These are phyloP conservation scores for Plenodomus lindquistii DNA, from an alignment of 2,329 filamentous ascomycete genomes.

Conservation along the genomic window DNA sequence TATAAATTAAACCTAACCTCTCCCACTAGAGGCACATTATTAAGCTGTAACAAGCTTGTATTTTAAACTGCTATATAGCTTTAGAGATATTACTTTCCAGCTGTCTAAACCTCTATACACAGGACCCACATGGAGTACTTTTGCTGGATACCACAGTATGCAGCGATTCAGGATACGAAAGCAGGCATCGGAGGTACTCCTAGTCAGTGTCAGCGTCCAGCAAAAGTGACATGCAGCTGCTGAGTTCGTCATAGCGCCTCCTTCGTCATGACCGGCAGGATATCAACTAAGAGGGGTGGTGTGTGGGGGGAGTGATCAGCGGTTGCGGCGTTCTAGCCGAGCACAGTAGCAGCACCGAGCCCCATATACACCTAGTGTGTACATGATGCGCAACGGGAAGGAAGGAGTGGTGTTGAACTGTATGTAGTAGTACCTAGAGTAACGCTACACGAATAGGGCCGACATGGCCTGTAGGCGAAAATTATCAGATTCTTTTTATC, in stretches of 20 bases:
- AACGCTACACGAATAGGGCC: constrained; percentile 1
- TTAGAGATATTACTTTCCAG: no score
- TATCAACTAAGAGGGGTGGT: constrained; percentile 13
- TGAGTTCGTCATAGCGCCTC: constrained; percentile 17
- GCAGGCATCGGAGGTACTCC: no score
- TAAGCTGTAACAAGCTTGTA: no score
- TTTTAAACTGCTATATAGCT: no score
- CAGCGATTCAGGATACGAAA: no score
- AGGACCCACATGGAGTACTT: no score
- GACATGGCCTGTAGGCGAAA: constrained; percentile 6
- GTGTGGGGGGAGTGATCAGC: constrained; percentile 20
- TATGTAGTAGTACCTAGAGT: constrained; percentile 12
- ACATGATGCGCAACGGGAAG: constrained; percentile 17
- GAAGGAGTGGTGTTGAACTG: constrained; percentile 9
- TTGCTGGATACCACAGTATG: neutral
- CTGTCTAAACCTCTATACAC: no score
- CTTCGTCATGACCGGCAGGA: constrained; percentile 27
- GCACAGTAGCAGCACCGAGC: constrained; percentile 24
- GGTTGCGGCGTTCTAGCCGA: constrained; percentile 21
- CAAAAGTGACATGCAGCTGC: neutral
- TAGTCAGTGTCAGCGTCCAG: neutral
- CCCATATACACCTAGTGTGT: no score
- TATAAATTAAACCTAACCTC: no score
- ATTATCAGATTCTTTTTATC: constrained; percentile 35
- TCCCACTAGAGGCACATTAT: no score